Evolutionary conservation across 2,329 filamentous ascomycete genomes (phyloP).

Genomic region (Diaporthe humulicola): DNA sequence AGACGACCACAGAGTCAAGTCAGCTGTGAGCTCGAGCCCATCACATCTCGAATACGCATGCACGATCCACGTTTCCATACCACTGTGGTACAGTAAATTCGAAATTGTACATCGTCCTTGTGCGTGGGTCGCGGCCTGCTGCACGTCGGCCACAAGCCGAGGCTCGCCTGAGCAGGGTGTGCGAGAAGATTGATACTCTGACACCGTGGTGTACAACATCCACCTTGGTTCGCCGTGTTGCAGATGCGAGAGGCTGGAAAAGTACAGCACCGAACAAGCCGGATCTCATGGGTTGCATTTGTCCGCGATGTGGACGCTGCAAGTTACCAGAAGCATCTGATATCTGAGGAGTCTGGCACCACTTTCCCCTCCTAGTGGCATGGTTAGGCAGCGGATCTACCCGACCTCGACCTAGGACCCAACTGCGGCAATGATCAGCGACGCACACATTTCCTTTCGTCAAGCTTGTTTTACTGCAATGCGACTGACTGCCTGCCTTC

Average conservation of each 20-base stretch:
- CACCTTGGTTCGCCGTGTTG: background rate
- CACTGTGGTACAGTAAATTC: constrained; percentile 1
- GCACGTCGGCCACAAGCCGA: constrained; percentile 35
- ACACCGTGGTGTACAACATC: constrained; percentile 17
- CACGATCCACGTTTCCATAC: background rate
- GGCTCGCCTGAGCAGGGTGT: constrained; percentile 7
- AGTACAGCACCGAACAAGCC: background rate
- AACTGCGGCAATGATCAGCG: constrained; percentile 27
- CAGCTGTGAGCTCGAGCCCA: background rate
- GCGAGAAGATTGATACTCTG: constrained; percentile 10
- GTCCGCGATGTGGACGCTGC: constrained; percentile 3
- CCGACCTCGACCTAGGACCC: constrained; percentile 28
- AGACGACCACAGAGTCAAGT: background rate
- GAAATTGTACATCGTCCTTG: constrained; percentile 17
- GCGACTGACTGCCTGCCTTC: constrained; percentile 2
- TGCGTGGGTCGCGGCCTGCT: constrained; percentile 2
- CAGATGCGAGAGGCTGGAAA: background rate
- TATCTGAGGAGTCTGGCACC: constrained; percentile 35
- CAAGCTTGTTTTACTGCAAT: constrained; percentile 20
- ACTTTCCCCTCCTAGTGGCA: constrained; percentile 37
- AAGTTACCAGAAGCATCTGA: constrained; percentile 35
- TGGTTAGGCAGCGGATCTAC: constrained; percentile 39
- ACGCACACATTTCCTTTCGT: background rate
- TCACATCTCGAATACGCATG: constrained; percentile 2
- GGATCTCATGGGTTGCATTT: constrained; percentile 15